Percentiles rank a stretch among this genome's conserved stretches.
Evolutionary conservation across 345 rosid genomes (phyloP).

Genomic region (Citrus australasica): DNA sequence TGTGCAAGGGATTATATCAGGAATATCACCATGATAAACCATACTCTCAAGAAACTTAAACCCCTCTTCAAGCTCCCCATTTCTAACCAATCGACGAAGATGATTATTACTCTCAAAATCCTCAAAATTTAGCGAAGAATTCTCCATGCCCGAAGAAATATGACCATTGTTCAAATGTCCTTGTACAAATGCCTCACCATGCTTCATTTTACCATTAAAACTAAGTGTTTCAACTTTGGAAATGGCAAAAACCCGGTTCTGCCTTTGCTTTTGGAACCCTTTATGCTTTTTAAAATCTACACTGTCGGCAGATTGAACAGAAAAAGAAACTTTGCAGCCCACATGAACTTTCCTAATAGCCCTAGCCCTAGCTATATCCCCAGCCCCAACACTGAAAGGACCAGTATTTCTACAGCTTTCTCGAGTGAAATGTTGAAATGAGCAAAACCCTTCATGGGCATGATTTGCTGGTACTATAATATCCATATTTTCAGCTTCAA

Average conservation of each 20-base stretch:
- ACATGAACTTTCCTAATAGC: slow-evolving; percentile 8
- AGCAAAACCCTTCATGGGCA: slow-evolving; percentile 56
- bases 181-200: slow-evolving; percentile 23
- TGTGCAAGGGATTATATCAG: slow-evolving; percentile 69
- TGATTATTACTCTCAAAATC: slow-evolving; percentile 61
- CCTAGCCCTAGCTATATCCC: slow-evolving; percentile 17
- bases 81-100: slow-evolving; percentile 55
- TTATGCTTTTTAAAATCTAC: slow-evolving; percentile 12
- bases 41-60: slow-evolving; percentile 70
- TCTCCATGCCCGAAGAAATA: slow-evolving; percentile 21
- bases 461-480: slow-evolving; percentile 42
- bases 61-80: slow-evolving; percentile 62
- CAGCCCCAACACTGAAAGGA: slow-evolving; percentile 23
- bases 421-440: slow-evolving; percentile 41
- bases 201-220: slow-evolving; percentile 41
- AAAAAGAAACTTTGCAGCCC: slow-evolving; percentile 11
- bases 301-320: slow-evolving; percentile 16
- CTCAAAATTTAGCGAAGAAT: slow-evolving; percentile 37
- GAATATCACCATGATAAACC: slow-evolving; percentile 71
- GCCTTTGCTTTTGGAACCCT: slow-evolving; percentile 35
- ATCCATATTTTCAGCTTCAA: slow-evolving; percentile 40
- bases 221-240: slow-evolving; percentile 41
- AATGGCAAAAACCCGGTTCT: slow-evolving; percentile 35
- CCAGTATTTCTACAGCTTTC: slow-evolving; percentile 26
- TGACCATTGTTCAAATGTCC: slow-evolving; percentile 47